Evolutionary conservation across 306 rosid species (phyloP), one percentile per base, ranked within the genome.

Genomic region (Argentina anserina): DNA sequence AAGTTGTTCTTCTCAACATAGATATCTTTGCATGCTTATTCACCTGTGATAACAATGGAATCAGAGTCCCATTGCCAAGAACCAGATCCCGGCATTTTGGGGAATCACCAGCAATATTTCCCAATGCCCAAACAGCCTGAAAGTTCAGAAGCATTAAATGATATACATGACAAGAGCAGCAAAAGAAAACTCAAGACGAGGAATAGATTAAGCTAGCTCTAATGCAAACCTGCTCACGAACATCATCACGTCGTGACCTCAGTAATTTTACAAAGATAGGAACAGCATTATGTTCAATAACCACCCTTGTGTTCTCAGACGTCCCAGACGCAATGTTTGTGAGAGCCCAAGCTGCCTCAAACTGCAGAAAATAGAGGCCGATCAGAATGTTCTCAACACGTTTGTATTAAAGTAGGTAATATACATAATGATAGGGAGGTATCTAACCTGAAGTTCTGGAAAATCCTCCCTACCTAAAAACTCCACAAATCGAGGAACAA

Each of bases 291-390:
- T 85, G 91, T 70, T 89, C 98, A 56, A 93, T 90, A 20, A 93
- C 97, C 59, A 93, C 96, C 83, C 83, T 90, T 5, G 98, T 93
- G 82, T 93, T 83, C 55, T 93, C 97, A 65, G 98, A 93, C 72
- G 98, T 90, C 73, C 98, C 98, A 56, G 97, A 93, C 37, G 97
- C 98, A 71, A 93, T 93, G 76, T 93, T 93, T 42, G 97, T 93
- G 72, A 95, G 84, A 76, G 99, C 99, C 97, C 99, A 95, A 50
- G 99, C 97, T 18, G 99, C 97, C 79, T 95, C 99, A 78, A 95
- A 95, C 99, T 91, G 81, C 79, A 88, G 7, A 52, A 77, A 65
- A 11, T 60, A 55, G 55, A 34, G 41, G 3, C 64, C 20, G 55
- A 79, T 46, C 21, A 67, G 50, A 71, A 37, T 6, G 71, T 63